These are phyloP conservation scores for Mucor indicus DNA, from an alignment of 371 early-diverging fungal species.

Conservation along the genomic window DNA sequence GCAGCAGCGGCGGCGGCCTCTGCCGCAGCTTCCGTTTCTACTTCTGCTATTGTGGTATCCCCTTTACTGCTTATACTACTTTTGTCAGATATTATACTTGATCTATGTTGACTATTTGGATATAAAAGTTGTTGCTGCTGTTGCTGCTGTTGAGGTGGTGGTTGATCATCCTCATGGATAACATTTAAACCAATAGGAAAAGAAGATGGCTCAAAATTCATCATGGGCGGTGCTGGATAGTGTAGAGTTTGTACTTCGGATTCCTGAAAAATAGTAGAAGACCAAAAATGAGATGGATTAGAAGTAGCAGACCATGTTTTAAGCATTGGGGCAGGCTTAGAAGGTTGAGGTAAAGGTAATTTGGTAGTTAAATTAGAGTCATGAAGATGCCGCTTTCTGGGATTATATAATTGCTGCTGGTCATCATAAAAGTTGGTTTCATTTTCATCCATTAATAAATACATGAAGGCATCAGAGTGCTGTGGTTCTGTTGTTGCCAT, in stretches of 20 bases:
- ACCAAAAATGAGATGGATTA: neutral
- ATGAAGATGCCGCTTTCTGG: neutral
- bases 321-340: conserved; percentile 1
- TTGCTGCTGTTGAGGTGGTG: neutral
- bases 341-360: conserved; percentile 17
- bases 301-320: neutral
- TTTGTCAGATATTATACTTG: conserved; percentile 5
- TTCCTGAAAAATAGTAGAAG: conserved; percentile 11
- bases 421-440: too few species aligned
- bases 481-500: too few species aligned
- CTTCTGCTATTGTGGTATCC: neutral
- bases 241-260: conserved; percentile 24
- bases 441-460: too few species aligned
- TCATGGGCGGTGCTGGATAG: conserved; percentile 8
- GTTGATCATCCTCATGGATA: conserved; percentile 7
- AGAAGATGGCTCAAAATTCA: conserved; percentile 2
- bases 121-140: neutral
- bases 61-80: neutral
- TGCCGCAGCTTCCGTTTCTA: neutral
- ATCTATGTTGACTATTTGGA: neutral
- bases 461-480: too few species aligned
- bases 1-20: conserved; percentile 6
- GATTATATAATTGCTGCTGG: conserved; percentile 1
- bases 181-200: conserved; percentile 7
- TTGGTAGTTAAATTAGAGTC: conserved; percentile 1